These are phyloP conservation scores for Chiua virens DNA, from an alignment of 768 basidiomycete genomes.

Conservation along the genomic window DNA sequence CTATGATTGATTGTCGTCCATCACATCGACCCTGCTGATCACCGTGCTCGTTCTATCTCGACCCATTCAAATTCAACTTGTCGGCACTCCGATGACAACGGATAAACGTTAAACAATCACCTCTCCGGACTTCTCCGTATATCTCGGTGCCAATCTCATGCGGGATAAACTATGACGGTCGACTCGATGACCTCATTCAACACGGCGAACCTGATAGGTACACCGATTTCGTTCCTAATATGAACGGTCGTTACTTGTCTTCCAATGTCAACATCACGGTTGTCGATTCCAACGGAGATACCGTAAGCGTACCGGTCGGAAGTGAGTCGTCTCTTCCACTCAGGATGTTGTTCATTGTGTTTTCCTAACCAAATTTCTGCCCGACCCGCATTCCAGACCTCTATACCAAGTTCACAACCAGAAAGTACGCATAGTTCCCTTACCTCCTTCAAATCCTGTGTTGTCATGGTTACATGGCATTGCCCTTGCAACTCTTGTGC, in stretches of 20 bases:
- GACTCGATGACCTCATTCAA: neutral
- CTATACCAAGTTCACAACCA: constrained; percentile 71
- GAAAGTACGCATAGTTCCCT: constrained; percentile 48
- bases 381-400: constrained; percentile 40
- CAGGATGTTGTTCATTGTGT: neutral
- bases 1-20: neutral
- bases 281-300: constrained; percentile 37
- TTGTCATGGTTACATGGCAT: too few species aligned
- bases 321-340: constrained; percentile 25
- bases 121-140: neutral
- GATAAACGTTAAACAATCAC: neutral
- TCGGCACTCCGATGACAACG: neutral
- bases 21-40: constrained; percentile 7
- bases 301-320: constrained; percentile 45
- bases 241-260: constrained; percentile 74
- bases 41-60: neutral
- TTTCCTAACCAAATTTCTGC: constrained; percentile 35
- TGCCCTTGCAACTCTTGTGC: too few species aligned
- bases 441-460: too few species aligned
- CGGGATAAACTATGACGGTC: neutral
- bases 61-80: neutral
- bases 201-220: constrained; percentile 38
- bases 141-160: too few species aligned
- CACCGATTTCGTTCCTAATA: constrained; percentile 62
- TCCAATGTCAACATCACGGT: constrained; percentile 87